phyloP scores from a whole-genome alignment of 2,329 filamentous ascomycete genomes.

The Huntiella abstrusa region DNA sequence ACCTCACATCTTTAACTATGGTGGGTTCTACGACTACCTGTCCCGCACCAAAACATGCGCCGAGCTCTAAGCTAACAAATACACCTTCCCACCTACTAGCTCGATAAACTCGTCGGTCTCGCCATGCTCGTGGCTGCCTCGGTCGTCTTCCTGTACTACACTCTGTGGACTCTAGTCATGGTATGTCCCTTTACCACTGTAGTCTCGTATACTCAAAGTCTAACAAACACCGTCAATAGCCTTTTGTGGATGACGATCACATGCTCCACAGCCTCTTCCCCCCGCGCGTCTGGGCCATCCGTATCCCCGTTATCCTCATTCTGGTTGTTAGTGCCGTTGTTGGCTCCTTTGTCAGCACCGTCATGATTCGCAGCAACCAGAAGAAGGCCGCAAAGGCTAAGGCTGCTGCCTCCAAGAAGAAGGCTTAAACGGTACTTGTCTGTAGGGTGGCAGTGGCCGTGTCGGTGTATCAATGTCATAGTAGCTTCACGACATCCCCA shows the following conservation, averaged over 20 bases:
- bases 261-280: slow-evolving; percentile 89
- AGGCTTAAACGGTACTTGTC: slow-evolving; percentile 35
- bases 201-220: neutral
- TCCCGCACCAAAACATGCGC: too few relatives aligned
- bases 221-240: slow-evolving; percentile 31
- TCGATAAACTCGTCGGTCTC: slow-evolving; percentile 64
- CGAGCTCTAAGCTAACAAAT: neutral
- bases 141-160: slow-evolving; percentile 67
- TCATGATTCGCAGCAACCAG: slow-evolving; percentile 97
- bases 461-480: too few relatives aligned
- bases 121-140: slow-evolving; percentile 49
- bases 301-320: slow-evolving; percentile 91
- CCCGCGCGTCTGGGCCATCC: slow-evolving; percentile 94
- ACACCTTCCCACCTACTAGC: slow-evolving; percentile 31
- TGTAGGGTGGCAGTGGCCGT: too few relatives aligned
- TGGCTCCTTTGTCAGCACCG: slow-evolving; percentile 83
- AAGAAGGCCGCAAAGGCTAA: slow-evolving; percentile 94
- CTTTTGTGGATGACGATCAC: slow-evolving; percentile 91
- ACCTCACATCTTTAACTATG: slow-evolving; percentile 4
- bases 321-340: slow-evolving; percentile 84
- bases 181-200: slow-evolving; percentile 31
- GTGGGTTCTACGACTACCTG: neutral
- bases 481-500: too few relatives aligned
- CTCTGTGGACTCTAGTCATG: slow-evolving; percentile 94
- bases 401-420: slow-evolving; percentile 60